Conservation (phyloP, 495 filamentous ascomycete genomes). For the Penicillium simplicissimum region DNA sequence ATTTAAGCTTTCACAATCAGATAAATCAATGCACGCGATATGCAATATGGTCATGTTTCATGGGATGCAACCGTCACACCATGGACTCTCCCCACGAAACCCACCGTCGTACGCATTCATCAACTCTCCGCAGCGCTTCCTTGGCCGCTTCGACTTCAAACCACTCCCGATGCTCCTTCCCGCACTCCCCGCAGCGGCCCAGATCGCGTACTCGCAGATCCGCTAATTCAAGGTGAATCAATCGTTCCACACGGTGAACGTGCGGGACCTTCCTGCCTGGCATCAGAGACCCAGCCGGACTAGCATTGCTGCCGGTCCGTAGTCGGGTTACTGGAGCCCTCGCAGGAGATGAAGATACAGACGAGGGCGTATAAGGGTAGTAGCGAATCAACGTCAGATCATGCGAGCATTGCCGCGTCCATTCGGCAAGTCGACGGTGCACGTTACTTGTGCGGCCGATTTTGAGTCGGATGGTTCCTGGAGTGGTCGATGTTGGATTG, state of each 20-base stretch:
- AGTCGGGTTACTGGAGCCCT: slow-evolving; percentile 8
- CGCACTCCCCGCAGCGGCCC: slow-evolving; percentile 74
- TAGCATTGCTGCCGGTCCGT: slow-evolving; percentile 10
- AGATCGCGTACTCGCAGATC: slow-evolving; percentile 67
- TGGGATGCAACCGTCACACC: neutral
- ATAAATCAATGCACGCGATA: neutral
- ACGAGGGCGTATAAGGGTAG: slow-evolving; percentile 79
- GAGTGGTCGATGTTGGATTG: slow-evolving; percentile 28
- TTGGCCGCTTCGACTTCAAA: slow-evolving; percentile 83
- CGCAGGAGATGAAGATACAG: slow-evolving; percentile 30
- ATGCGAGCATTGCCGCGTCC: slow-evolving; percentile 89
- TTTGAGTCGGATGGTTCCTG: slow-evolving; percentile 73
- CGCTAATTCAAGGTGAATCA: slow-evolving; percentile 87
- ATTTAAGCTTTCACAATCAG: neutral
- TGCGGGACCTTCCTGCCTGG: slow-evolving; percentile 75
- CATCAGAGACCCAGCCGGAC: slow-evolving; percentile 11
- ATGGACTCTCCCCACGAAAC: slow-evolving; percentile 69
- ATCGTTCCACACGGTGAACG: slow-evolving; percentile 81
- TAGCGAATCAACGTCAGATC: slow-evolving; percentile 82
- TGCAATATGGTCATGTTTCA: neutral
- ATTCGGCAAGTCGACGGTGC: slow-evolving; percentile 86
- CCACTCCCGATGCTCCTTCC: slow-evolving; percentile 91
- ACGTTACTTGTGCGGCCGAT: slow-evolving; percentile 92
- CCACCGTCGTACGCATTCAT: slow-evolving; percentile 86
- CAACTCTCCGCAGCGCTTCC: slow-evolving; percentile 69